Percentiles rank a stretch among this genome's conserved stretches.
Conservation (phyloP, 139 green algal genomes). For the Yamagishiella unicocca region DNA sequence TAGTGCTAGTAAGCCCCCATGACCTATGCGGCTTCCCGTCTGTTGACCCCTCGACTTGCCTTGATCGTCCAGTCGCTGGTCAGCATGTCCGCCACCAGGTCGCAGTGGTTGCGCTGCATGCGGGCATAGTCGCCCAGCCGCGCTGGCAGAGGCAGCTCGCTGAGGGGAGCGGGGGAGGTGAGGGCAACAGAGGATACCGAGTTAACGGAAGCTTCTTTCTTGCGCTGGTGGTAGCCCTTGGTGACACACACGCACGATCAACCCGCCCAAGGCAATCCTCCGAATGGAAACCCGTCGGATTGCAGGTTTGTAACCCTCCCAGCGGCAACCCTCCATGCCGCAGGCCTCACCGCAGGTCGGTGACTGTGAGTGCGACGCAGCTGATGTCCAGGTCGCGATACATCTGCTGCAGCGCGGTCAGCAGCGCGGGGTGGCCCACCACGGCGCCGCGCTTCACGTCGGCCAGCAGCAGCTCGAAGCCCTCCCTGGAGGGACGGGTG, state of each 20-base stretch:
- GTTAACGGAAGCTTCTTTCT: too few relatives aligned
- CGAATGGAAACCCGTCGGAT: too few relatives aligned
- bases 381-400: slow-evolving; percentile 72
- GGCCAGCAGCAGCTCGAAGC: slow-evolving; percentile 49
- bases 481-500: slow-evolving; percentile 11
- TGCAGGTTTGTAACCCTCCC: too few relatives aligned
- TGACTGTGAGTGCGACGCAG: slow-evolving; percentile 48
- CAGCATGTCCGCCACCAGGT: slow-evolving; percentile 65
- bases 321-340: too few relatives aligned
- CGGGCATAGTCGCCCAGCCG: slow-evolving; percentile 63
- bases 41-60: slow-evolving; percentile 20
- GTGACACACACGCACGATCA: too few relatives aligned
- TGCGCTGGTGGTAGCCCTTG: too few relatives aligned
- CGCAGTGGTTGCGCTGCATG: slow-evolving; percentile 64
- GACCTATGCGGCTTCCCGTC: background rate
- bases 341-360: slow-evolving; percentile 17
- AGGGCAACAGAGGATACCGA: too few relatives aligned
- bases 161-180: background rate
- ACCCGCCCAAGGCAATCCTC: too few relatives aligned
- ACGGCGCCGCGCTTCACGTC: slow-evolving; percentile 54
- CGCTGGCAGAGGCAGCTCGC: slow-evolving; percentile 60
- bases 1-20: too few relatives aligned
- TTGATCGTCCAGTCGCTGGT: slow-evolving; percentile 78
- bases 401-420: slow-evolving; percentile 66
- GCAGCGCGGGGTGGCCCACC: slow-evolving; percentile 58